Conservation (phyloP, 352 stramenopile species). For the Plasmopara muralis region DNA sequence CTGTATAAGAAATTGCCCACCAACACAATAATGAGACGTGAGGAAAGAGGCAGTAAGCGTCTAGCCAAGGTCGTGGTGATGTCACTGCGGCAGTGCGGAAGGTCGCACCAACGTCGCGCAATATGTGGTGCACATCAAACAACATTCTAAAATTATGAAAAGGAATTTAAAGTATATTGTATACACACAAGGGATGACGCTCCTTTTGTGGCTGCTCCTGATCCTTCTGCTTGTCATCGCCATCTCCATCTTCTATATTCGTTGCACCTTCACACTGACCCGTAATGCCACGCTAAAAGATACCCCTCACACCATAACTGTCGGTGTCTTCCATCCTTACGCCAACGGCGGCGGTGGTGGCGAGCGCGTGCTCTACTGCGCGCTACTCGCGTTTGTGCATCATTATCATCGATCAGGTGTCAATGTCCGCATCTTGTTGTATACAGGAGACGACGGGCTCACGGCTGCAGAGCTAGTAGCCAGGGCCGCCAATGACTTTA, state of each 20-base stretch:
- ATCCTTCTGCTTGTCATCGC: constrained; percentile 12
- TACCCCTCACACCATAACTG: constrained; percentile 20
- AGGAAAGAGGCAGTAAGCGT: not conserved
- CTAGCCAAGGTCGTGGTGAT: not conserved
- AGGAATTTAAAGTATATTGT: too few relatives aligned
- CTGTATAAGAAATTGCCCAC: too few relatives aligned
- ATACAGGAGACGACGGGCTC: constrained; percentile 72
- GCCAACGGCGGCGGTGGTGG: constrained; percentile 94
- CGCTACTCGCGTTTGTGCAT: constrained; percentile 80
- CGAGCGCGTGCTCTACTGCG: constrained; percentile 97
- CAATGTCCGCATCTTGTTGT: constrained; percentile 48
- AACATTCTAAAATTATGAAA: not conserved
- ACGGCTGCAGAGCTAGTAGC: constrained; percentile 60
- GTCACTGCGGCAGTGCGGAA: not conserved
- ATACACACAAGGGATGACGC: not conserved
- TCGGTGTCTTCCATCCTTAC: constrained; percentile 94
- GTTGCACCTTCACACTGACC: constrained; percentile 34
- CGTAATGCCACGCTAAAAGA: constrained; percentile 12
- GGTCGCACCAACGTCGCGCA: constrained; percentile 5
- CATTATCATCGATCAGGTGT: constrained; percentile 23
- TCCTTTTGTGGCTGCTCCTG: constrained; percentile 22
- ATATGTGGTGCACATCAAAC: not conserved
- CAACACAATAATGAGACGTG: not conserved
- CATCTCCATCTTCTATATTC: constrained; percentile 33
- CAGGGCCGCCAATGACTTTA: constrained; percentile 78